Base-by-base conservation (phyloP, 2,329 filamentous ascomycete species). In the Exserohilum rostratum region DNA sequence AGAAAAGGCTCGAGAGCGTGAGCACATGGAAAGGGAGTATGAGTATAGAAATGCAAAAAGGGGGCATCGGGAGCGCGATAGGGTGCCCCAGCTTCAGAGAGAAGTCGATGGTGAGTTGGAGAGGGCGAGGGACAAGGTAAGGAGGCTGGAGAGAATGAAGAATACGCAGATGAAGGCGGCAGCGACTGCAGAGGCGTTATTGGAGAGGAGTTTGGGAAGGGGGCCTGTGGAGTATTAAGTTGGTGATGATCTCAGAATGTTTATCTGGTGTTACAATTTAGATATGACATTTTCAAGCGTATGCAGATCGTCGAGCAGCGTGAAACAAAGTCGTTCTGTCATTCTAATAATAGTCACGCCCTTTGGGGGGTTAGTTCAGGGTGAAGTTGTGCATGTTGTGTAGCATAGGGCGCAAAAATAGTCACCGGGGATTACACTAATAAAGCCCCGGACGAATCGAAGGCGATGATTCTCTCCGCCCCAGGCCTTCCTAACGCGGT, bases 71-170 rank as follows among this genome's bases (percentile, higher is more conserved):
- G 54, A 54, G 25, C 39, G 29, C 12, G 50, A 34, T 7, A 4
- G 22, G 22, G 7, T 25, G 4, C 4, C 22, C 27, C 13, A 22
- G 5, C 30, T 30, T 11, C 47, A 27, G 0, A 34, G 27, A 13
- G 47, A 51, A 30, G 39, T 46, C 12, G 47, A 51, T 10, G 12
- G 33, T 10, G 42, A 54, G 6, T 31, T 54, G 20, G 43, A 47
- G 13, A 38, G 37, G 11, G 56, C 52, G 31, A 54, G 30, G 9
- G 47, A 55, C 11, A 37, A 51, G 30, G 6, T 40, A 30, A 33
- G 13, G 6, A 44, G 20, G 13, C 15, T 57, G 27, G 51, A 51
- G 20, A 38, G 17, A 29, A 42, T 53, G 13, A 52, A 37, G 9
- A 18, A 53, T 13, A 44, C 18, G 10, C 46, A 39, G 43, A 20